A percentile compares a stretch with the other conserved stretches of the same genome.
Conservation (phyloP, 2,329 filamentous ascomycete genomes). For the Pezicula carpinea region DNA sequence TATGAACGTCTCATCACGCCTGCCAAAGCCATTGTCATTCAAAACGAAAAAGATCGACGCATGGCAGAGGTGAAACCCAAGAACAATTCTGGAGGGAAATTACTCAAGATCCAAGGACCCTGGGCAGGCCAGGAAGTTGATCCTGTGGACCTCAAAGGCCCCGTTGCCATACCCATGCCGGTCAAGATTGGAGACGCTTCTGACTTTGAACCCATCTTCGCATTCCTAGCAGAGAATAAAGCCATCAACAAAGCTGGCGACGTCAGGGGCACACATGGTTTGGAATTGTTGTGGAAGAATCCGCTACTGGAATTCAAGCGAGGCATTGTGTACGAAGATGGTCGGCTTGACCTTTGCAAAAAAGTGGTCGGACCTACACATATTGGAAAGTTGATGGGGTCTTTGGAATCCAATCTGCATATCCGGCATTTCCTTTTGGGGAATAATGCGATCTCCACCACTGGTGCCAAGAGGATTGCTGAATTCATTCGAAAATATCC, state of each 20-base stretch:
- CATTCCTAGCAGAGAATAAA: constrained; percentile 8
- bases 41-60: constrained; percentile 3
- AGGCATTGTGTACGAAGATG: constrained; percentile 41
- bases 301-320: constrained; percentile 5
- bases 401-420: constrained; percentile 41
- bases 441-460: constrained; percentile 49
- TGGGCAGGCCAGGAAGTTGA: constrained; percentile 15
- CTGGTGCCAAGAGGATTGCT: constrained; percentile 41
- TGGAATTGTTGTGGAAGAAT: constrained; percentile 2
- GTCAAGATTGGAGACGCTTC: constrained; percentile 13
- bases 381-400: constrained; percentile 45
- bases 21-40: constrained; percentile 9
- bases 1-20: constrained; percentile 5
- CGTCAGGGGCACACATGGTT: neutral
- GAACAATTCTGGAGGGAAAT: constrained; percentile 3
- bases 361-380: constrained; percentile 48
- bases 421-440: constrained; percentile 48
- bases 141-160: constrained; percentile 15
- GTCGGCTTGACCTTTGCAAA: constrained; percentile 51
- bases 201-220: constrained; percentile 13
- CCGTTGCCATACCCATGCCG: constrained; percentile 15
- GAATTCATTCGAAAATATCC: constrained; percentile 41
- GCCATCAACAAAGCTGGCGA: constrained; percentile 1
- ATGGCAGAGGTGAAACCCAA: neutral
- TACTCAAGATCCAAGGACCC: constrained; percentile 12